These are phyloP conservation scores for Dalbergia cochinchinensis DNA, from an alignment of 306 rosid genomes.

Conservation along the genomic window DNA sequence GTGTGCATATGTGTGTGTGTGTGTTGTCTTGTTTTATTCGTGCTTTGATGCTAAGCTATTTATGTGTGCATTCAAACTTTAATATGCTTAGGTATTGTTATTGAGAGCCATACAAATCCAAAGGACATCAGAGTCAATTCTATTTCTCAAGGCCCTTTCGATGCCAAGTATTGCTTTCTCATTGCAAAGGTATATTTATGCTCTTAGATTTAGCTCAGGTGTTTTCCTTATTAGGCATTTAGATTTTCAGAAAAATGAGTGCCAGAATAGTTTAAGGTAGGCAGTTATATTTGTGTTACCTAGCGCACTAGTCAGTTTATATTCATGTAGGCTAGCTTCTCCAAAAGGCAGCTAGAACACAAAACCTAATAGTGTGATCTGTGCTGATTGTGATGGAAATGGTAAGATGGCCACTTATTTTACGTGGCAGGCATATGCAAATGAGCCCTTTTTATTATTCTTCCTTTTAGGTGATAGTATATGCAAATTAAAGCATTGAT, in stretches of 20 bases:
- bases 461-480: no score
- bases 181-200: slow-evolving; percentile 59
- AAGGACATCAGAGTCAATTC: slow-evolving; percentile 41
- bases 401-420: slow-evolving; percentile 52
- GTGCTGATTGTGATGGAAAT: slow-evolving; percentile 86
- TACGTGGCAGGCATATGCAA: background rate
- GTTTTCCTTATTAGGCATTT: slow-evolving; percentile 6
- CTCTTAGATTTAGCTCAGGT: background rate
- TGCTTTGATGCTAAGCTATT: slow-evolving; percentile 15
- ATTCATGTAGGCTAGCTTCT: slow-evolving; percentile 65
- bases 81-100: slow-evolving; percentile 25
- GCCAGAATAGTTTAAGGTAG: background rate
- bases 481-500: no score
- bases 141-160: slow-evolving; percentile 43
- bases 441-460: background rate
- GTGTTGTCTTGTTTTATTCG: background rate
- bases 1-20: background rate
- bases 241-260: no score
- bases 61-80: background rate
- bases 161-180: slow-evolving; percentile 42
- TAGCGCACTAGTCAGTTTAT: background rate
- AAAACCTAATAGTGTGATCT: slow-evolving; percentile 77
- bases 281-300: background rate
- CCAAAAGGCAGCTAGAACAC: slow-evolving; percentile 52
- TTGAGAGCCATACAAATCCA: slow-evolving; percentile 26